Percentiles rank a stretch among this genome's conserved stretches.
These are phyloP conservation scores for Cutaneotrichosporon spelunceum DNA, from an alignment of 1,284 basidiomycete genomes.

Conservation along the genomic window DNA sequence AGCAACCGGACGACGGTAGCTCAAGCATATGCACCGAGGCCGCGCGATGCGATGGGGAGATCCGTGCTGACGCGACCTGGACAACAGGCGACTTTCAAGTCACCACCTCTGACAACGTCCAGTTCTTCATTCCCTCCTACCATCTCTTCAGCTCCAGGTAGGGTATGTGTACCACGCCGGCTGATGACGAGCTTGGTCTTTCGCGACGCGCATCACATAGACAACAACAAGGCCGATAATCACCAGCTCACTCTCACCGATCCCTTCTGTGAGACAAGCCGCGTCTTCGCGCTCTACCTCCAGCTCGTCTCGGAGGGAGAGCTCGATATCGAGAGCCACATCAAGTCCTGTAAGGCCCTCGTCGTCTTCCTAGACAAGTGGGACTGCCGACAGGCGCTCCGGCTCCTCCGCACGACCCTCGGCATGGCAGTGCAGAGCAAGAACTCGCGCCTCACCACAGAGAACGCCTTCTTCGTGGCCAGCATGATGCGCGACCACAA, in stretches of 20 bases:
- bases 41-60: background rate
- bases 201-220: constrained; percentile 6
- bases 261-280: background rate
- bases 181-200: constrained; percentile 2
- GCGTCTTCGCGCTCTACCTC: constrained; percentile 2
- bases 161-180: background rate
- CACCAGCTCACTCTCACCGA: background rate
- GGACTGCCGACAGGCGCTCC: background rate
- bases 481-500: background rate
- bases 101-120: constrained; percentile 14
- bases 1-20: background rate
- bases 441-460: background rate
- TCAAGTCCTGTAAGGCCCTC: background rate
- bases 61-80: constrained; percentile 15
- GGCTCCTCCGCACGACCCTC: background rate
- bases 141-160: constrained; percentile 18
- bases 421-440: background rate
- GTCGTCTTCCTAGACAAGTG: constrained; percentile 3
- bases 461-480: background rate
- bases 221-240: too few species aligned
- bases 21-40: background rate
- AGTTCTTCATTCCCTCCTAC: constrained; percentile 16
- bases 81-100: constrained; percentile 19
- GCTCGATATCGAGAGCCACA: background rate
- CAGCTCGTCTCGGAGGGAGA: background rate